Evolutionary conservation across 441 rosid genomes (phyloP).

Genomic region (Viola pubescens): DNA sequence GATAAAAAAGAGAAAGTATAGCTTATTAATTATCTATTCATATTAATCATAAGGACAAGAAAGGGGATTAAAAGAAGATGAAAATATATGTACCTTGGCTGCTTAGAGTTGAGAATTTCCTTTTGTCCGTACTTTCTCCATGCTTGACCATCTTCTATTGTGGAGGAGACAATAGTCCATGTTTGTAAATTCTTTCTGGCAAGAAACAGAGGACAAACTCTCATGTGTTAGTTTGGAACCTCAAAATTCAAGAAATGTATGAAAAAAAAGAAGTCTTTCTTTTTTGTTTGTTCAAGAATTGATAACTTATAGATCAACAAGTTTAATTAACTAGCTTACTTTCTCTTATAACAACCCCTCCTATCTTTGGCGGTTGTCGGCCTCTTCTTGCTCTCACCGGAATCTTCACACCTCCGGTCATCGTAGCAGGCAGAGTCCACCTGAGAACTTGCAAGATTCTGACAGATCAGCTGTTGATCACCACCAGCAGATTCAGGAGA

Average conservation of each 20-base stretch:
- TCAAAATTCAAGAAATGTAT: background rate
- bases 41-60: background rate
- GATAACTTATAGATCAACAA: constrained; percentile 1
- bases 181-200: constrained; percentile 43
- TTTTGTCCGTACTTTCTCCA: constrained; percentile 96
- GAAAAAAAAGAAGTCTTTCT: background rate
- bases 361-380: constrained; percentile 20
- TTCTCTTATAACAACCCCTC: constrained; percentile 79
- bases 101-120: constrained; percentile 52
- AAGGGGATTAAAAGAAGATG: background rate
- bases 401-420: constrained; percentile 42
- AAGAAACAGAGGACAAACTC: background rate
- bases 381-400: constrained; percentile 45
- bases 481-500: constrained; percentile 11
- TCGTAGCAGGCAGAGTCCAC: constrained; percentile 26
- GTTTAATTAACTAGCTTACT: constrained; percentile 24
- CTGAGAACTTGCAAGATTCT: constrained; percentile 23
- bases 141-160: constrained; percentile 40
- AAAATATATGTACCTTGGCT: constrained; percentile 46
- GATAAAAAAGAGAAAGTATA: too few relatives aligned
- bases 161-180: constrained; percentile 27
- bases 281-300: background rate
- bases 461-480: constrained; percentile 7
- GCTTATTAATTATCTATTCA: too few relatives aligned
- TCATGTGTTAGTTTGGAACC: background rate